Percentiles rank a stretch among this genome's conserved stretches.
Conservation (phyloP, 2,329 filamentous ascomycete genomes). For the Alternaria hordeiaustralica region DNA sequence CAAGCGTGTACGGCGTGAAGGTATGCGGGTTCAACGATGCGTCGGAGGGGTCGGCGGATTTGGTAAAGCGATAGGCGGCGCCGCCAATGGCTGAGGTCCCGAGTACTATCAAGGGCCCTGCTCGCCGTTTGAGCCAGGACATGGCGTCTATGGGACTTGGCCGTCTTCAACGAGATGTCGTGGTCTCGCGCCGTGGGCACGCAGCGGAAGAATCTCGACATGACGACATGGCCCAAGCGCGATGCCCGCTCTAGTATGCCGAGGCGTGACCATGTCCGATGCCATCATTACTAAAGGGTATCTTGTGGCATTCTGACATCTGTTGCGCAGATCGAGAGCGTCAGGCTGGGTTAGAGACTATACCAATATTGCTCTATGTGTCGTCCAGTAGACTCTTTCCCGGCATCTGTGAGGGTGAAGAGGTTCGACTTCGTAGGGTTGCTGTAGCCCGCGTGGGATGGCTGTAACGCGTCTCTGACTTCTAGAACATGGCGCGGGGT, state of each 20-base stretch:
- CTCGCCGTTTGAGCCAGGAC: conserved; percentile 38
- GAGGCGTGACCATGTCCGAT: neutral
- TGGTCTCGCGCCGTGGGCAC: neutral
- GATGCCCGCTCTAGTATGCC: conserved; percentile 8
- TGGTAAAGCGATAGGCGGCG: conserved; percentile 42
- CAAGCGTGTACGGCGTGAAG: conserved; percentile 72
- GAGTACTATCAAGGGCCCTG: conserved; percentile 40
- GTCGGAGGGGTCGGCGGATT: conserved; percentile 29
- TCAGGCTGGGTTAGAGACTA: neutral
- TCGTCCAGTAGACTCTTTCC: neutral
- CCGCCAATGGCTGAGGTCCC: conserved; percentile 43
- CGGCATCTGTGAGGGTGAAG: neutral
- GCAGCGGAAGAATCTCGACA: conserved; percentile 8
- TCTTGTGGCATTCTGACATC: neutral
- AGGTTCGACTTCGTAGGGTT: neutral
- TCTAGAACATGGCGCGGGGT: neutral
- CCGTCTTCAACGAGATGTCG: neutral
- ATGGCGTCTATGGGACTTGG: conserved; percentile 17
- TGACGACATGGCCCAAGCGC: conserved; percentile 15
- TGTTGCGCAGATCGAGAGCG: neutral
- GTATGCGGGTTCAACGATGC: conserved; percentile 61
- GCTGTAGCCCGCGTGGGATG: neutral
- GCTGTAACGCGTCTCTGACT: neutral
- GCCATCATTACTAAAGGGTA: neutral
- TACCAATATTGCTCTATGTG: neutral